These are phyloP conservation scores for Globisporangium sylvaticum DNA, from an alignment of 352 stramenopile genomes.

Conservation along the genomic window DNA sequence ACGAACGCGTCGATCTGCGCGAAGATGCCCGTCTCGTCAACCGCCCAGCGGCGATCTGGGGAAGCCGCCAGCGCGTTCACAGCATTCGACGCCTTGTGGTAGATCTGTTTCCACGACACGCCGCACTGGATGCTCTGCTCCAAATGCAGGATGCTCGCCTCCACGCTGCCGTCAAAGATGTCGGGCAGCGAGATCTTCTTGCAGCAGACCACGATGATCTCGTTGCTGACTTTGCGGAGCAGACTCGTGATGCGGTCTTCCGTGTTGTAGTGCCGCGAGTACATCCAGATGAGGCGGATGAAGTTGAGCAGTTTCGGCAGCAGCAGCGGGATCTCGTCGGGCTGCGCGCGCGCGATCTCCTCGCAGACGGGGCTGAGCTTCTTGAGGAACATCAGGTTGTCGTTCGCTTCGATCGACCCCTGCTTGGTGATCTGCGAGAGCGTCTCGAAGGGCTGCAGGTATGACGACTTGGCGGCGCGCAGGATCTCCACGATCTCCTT, in stretches of 20 bases:
- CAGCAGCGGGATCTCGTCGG: constrained; percentile 87
- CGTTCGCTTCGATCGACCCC: constrained; percentile 88
- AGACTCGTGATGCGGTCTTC: constrained; percentile 91
- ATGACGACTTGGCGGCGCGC: constrained; percentile 89
- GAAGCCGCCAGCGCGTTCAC: constrained; percentile 53
- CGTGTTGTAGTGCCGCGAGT: constrained; percentile 93
- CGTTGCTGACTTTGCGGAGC: constrained; percentile 92
- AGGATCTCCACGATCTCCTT: constrained; percentile 89
- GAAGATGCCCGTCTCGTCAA: constrained; percentile 94
- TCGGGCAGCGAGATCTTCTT: constrained; percentile 85
- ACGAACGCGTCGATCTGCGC: constrained; percentile 95
- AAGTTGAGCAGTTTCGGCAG: constrained; percentile 90
- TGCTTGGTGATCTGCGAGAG: constrained; percentile 92
- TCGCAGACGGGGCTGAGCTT: constrained; percentile 89
- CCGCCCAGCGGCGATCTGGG: constrained; percentile 79
- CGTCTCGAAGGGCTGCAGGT: constrained; percentile 91
- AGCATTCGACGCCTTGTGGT: constrained; percentile 48
- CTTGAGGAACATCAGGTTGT: constrained; percentile 94
- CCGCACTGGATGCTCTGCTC: constrained; percentile 92
- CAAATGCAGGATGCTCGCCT: constrained; percentile 82
- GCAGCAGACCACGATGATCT: constrained; percentile 91
- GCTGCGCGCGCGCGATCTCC: constrained; percentile 80
- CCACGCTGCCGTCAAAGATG: constrained; percentile 93
- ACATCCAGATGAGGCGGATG: constrained; percentile 94
- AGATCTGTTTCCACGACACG: constrained; percentile 92